A percentile compares a stretch with the other conserved stretches of the same genome.
phyloP scores from a whole-genome alignment of 306 rosid species.

The Alnus glutinosa region DNA sequence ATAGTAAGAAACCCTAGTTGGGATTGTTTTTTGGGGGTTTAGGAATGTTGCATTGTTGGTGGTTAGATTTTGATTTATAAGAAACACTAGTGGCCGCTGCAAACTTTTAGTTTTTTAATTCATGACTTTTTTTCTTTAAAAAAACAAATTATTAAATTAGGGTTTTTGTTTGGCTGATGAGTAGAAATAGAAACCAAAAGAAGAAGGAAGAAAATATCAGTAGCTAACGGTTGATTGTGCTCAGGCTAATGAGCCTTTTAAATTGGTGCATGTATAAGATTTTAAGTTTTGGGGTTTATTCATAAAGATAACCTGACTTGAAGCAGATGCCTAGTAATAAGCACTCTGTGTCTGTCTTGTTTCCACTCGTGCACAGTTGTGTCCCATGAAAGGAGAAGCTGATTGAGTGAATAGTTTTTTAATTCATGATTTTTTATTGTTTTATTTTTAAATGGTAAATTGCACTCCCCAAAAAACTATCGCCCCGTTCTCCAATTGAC shows the following conservation, averaged over 20 bases:
- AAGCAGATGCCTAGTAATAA: neutral
- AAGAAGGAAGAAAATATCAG: neutral
- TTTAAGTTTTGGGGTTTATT: too few relatives aligned
- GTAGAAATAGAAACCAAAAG: neutral
- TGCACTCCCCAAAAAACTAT: too few relatives aligned
- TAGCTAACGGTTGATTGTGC: neutral
- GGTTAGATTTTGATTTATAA: neutral
- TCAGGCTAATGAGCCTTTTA: too few relatives aligned
- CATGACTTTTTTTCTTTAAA: neutral
- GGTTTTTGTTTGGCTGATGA: neutral
- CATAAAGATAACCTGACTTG: neutral
- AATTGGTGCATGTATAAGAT: too few relatives aligned
- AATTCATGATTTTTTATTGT: too few relatives aligned
- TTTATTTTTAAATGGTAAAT: too few relatives aligned
- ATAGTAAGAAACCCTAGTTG: neutral
- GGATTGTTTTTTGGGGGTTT: neutral
- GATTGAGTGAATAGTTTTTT: too few relatives aligned
- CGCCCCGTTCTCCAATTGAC: too few relatives aligned
- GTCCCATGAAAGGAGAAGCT: too few relatives aligned
- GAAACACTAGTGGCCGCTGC: neutral
- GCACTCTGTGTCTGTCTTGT: neutral
- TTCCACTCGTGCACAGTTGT: neutral
- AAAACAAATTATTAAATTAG: neutral
- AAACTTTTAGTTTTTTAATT: neutral
- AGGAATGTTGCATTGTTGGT: neutral